Base-by-base conservation (phyloP, 768 basidiomycete species). In the Paxillus rubicundulus region DNA sequence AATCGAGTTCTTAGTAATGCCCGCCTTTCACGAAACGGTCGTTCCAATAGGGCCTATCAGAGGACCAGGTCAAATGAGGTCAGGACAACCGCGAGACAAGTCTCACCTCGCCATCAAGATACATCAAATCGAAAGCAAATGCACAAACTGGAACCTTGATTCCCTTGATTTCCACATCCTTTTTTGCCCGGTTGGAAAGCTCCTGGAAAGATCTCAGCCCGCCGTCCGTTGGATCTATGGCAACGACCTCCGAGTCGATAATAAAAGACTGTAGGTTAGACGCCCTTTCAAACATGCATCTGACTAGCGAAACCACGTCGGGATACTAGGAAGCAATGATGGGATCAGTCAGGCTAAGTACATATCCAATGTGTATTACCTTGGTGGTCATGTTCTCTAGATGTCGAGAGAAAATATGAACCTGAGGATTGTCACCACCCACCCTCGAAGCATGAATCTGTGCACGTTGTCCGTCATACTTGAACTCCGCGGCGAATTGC, bases 381-480 rank as follows among this genome's bases (percentile, higher is more conserved):
- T 96, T 94, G 54, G 83, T 82, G 1, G 91, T 93, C 93, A 94
- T 94, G 61, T 93, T 85, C 71, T 95, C 92, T 30, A 96, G 74
- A 74, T 93, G 91, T 49, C 92, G 84, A 53, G 89, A 91, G 72
- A 96, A 96, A 45, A 95, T 75, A 47, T 82, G 80, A 38, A 91
- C 78, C 9, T 58, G 61, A 28, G 63, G 48, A 10, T 63, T 59
- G 3, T 66, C 60, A 13, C 62, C 63, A 55, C 56, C 66, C 39
- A 48, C 62, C 44, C 51, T 57, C 49, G 56, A 52, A 12, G 77
- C 86, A 64, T 90, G 88, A n/a, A 89, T 84, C 68, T 91, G 90
- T 17, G 86, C 90, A 45, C 87, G 79, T 62, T 91, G 88, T 17
- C 87, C 94, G 60, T 97, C 94, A 61, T 94, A 89, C 69, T 96